Conservation (phyloP, 768 basidiomycete genomes). For the Tubosaeta sp. region DNA sequence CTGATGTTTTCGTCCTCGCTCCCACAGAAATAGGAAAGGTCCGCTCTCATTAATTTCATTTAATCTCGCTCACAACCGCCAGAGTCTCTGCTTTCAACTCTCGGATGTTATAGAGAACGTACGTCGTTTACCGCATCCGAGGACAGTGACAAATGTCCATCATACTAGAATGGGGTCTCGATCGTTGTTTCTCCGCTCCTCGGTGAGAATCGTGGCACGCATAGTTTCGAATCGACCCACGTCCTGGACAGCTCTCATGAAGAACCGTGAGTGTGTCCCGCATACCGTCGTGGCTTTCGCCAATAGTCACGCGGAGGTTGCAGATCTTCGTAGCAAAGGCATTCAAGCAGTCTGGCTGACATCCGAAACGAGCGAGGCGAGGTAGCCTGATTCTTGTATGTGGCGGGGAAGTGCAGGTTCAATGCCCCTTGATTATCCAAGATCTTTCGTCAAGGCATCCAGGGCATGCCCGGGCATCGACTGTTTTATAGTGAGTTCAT, state of each 20-base stretch:
- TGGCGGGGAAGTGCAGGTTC: neutral
- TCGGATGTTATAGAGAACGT: constrained; percentile 69
- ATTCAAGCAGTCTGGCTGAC: constrained; percentile 58
- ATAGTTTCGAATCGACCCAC: neutral
- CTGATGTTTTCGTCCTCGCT: constrained; percentile 74
- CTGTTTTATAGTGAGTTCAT: constrained; percentile 66
- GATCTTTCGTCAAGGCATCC: constrained; percentile 62
- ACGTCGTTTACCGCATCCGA: neutral
- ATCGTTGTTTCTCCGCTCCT: constrained; percentile 75
- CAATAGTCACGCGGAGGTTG: constrained; percentile 49
- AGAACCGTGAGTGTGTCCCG: constrained; percentile 54
- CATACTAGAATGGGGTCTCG: constrained; percentile 57
- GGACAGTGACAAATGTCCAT: neutral
- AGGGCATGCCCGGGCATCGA: constrained; percentile 44
- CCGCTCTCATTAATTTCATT: too few relatives aligned
- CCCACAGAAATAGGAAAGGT: constrained; percentile 92
- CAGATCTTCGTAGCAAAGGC: constrained; percentile 49
- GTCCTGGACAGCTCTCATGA: constrained; percentile 63
- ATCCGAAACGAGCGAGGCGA: constrained; percentile 55
- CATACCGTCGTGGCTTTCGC: neutral
- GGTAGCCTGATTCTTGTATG: constrained; percentile 31
- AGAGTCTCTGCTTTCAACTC: constrained; percentile 86
- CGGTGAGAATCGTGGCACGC: constrained; percentile 37
- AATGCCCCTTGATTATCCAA: constrained; percentile 45
- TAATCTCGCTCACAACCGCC: neutral